A percentile compares a stretch with the other conserved stretches of the same genome.
Evolutionary conservation across 805 yeast genomes (phyloP).

Genomic region (Wickerhamia fluorescens): DNA sequence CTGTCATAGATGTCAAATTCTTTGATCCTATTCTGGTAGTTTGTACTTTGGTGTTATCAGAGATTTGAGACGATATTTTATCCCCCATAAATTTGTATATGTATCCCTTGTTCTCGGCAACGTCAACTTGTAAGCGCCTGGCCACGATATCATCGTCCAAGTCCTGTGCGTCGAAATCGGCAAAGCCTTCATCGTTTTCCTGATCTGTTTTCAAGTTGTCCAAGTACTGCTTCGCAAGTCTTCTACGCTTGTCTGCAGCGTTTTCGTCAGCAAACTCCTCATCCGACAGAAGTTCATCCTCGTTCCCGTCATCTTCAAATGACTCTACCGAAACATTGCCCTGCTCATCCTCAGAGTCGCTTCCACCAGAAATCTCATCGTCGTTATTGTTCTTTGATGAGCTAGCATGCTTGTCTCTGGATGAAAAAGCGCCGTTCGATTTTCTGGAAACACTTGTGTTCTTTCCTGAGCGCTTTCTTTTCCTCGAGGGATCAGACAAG

Average conservation of each 20-base stretch:
- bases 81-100: slow-evolving; percentile 64
- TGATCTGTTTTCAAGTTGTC: slow-evolving; percentile 64
- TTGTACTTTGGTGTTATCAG: slow-evolving; percentile 22
- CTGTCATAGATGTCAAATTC: slow-evolving; percentile 50
- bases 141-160: slow-evolving; percentile 81
- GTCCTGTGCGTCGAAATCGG: slow-evolving; percentile 77
- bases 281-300: slow-evolving; percentile 47
- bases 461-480: slow-evolving; percentile 34
- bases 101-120: slow-evolving; percentile 82
- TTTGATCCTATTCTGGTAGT: slow-evolving; percentile 56
- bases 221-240: slow-evolving; percentile 88
- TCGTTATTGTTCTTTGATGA: slow-evolving; percentile 7
- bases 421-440: no score
- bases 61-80: slow-evolving; percentile 32
- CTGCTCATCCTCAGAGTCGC: slow-evolving; percentile 5
- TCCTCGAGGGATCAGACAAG: slow-evolving; percentile 53
- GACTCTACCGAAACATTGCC: slow-evolving; percentile 21
- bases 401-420: slow-evolving; percentile 8
- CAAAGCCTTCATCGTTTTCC: slow-evolving; percentile 30
- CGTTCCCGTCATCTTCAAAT: slow-evolving; percentile 32
- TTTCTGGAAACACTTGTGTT: slow-evolving; percentile 13
- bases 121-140: slow-evolving; percentile 76
- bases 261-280: slow-evolving; percentile 70
- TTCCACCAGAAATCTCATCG: slow-evolving; percentile 43
- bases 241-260: slow-evolving; percentile 89